Conservation (phyloP, 495 filamentous ascomycete species). For the Haplographium delicatum region DNA sequence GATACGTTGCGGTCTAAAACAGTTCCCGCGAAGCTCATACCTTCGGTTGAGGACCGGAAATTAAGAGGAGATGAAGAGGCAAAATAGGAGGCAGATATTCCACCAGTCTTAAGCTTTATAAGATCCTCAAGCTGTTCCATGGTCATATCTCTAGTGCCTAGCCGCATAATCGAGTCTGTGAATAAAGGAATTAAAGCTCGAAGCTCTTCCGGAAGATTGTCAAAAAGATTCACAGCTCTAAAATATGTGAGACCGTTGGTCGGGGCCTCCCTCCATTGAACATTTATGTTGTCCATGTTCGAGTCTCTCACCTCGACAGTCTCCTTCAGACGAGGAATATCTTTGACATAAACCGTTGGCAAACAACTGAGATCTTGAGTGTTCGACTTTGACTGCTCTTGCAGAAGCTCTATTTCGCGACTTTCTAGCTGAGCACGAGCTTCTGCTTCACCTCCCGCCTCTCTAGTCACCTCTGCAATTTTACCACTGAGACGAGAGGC, state of each 20-base stretch:
- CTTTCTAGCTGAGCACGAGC: conserved; percentile 64
- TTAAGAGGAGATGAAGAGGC: conserved; percentile 68
- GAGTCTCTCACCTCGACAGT: conserved; percentile 63
- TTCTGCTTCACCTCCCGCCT: conserved; percentile 63
- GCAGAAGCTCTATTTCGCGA: conserved; percentile 73
- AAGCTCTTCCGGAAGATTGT: conserved; percentile 78
- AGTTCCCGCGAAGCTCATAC: conserved; percentile 74
- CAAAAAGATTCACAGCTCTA: conserved; percentile 74
- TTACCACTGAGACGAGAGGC: conserved; percentile 60
- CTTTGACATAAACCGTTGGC: conserved; percentile 78
- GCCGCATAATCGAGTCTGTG: conserved; percentile 83
- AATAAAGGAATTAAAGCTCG: conserved; percentile 84
- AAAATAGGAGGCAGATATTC: conserved; percentile 74
- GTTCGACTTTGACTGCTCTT: conserved; percentile 75
- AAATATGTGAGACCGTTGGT: conserved; percentile 98
- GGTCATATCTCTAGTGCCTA: conserved; percentile 78
- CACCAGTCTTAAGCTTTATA: conserved; percentile 96
- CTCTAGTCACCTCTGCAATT: conserved; percentile 59
- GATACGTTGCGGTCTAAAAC: conserved; percentile 85
- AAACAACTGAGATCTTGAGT: conserved; percentile 81
- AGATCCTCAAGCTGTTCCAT: conserved; percentile 95
- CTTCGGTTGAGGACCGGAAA: conserved; percentile 66
- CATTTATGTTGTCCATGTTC: conserved; percentile 56
- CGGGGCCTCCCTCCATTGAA: conserved; percentile 86
- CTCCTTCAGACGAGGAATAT: conserved; percentile 78